These are phyloP conservation scores for Globisporangium parvum DNA, from an alignment of 352 stramenopile genomes.

Conservation along the genomic window DNA sequence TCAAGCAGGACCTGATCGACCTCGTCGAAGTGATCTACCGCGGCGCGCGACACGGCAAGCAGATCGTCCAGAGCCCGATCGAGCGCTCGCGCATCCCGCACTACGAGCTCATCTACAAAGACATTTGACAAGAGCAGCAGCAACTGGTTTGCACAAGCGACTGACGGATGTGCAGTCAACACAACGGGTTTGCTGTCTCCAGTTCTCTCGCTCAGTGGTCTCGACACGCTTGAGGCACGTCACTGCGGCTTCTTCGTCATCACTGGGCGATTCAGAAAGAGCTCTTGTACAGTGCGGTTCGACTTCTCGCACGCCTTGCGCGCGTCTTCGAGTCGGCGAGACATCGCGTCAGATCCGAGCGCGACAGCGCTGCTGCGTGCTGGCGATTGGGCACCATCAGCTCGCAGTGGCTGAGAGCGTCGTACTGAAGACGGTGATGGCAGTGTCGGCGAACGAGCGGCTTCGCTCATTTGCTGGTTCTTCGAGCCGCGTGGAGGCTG, in stretches of 20 bases:
- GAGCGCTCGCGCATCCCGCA: conserved; percentile 69
- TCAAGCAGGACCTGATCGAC: conserved; percentile 80
- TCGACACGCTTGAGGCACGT: neutral
- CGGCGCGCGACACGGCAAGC: conserved; percentile 69
- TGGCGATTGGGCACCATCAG: neutral
- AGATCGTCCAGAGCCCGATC: conserved; percentile 78
- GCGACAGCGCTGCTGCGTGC: neutral
- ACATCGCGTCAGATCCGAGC: neutral
- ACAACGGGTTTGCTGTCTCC: too few species aligned
- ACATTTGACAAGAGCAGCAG: conserved; percentile 37
- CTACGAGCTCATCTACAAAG: conserved; percentile 80
- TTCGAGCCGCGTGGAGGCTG: neutral
- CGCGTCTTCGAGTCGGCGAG: conserved; percentile 22
- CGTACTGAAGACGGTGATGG: too few species aligned
- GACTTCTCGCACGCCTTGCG: conserved; percentile 41
- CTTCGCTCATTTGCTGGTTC: conserved; percentile 17
- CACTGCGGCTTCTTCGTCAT: conserved; percentile 13
- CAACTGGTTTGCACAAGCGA: too few species aligned
- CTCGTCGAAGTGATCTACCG: conserved; percentile 85
- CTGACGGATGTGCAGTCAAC: too few species aligned
- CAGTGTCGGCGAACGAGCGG: neutral
- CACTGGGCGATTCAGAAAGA: conserved; percentile 41
- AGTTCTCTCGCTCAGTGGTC: too few species aligned
- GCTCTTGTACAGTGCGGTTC: conserved; percentile 50
- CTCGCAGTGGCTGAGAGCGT: conserved; percentile 4